A percentile compares a stretch with the other conserved stretches of the same genome.
Conservation (phyloP, 805 yeast genomes). For the Spathaspora arborariae region DNA sequence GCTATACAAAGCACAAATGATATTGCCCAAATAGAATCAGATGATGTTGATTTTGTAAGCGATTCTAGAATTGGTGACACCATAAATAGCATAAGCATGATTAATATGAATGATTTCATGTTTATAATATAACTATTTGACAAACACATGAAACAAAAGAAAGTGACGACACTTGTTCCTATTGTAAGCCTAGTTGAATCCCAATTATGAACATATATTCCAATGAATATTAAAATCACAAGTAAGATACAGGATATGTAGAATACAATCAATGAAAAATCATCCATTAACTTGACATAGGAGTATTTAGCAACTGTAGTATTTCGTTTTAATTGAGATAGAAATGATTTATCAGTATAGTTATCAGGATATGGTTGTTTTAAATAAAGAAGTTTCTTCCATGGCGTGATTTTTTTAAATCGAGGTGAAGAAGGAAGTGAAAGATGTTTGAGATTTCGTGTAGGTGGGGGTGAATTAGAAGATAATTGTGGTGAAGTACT, state of each 20-base stretch:
- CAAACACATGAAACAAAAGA: slow-evolving; percentile 29
- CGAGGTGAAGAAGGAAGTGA: background rate
- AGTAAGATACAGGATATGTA: slow-evolving; percentile 63
- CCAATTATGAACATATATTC: slow-evolving; percentile 50
- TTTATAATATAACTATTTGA: slow-evolving; percentile 15
- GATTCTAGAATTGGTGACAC: slow-evolving; percentile 89
- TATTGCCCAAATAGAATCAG: slow-evolving; percentile 94
- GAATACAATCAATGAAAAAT: slow-evolving; percentile 62
- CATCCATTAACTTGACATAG: slow-evolving; percentile 61
- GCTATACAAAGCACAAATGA: slow-evolving; percentile 73
- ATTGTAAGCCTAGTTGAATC: slow-evolving; percentile 43
- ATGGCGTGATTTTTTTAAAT: slow-evolving; percentile 30
- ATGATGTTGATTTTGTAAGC: slow-evolving; percentile 80
- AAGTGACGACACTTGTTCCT: slow-evolving; percentile 19
- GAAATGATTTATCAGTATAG: slow-evolving; percentile 76
- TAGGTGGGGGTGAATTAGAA: background rate
- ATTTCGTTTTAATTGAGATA: slow-evolving; percentile 76
- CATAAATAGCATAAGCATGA: slow-evolving; percentile 67
- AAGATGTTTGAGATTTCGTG: background rate
- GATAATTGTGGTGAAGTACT: background rate
- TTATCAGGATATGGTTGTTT: slow-evolving; percentile 88
- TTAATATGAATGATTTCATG: slow-evolving; percentile 63
- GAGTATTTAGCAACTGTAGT: slow-evolving; percentile 68
- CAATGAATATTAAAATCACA: slow-evolving; percentile 66
- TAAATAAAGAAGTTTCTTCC: slow-evolving; percentile 86